Conservation (phyloP, 208 protist species). For the Acanthamoeba triangularis region DNA sequence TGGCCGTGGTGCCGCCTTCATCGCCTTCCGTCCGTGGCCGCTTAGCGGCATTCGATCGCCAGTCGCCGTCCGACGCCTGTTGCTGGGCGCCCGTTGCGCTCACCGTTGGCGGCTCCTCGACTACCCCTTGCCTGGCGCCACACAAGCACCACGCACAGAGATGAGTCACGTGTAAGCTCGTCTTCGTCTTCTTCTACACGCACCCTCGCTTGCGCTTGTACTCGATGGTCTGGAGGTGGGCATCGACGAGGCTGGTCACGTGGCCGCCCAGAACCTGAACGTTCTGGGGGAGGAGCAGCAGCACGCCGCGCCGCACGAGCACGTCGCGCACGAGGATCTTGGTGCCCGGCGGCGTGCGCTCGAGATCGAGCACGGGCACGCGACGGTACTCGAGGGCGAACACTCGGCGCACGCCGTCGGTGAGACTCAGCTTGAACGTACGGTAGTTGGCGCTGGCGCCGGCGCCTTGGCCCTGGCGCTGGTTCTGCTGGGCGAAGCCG, state of each 20-base stretch:
- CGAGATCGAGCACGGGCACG: neutral
- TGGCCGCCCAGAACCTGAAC: conserved; percentile 67
- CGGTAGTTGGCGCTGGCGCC: neutral
- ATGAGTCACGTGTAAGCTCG: neutral
- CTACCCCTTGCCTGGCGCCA: neutral
- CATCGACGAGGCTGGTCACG: conserved; percentile 32
- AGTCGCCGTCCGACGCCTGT: too few relatives aligned
- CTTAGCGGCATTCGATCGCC: neutral
- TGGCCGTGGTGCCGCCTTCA: neutral
- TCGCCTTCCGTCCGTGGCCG: neutral
- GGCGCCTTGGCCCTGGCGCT: neutral
- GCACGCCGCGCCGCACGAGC: conserved; percentile 67
- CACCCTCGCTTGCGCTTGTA: conserved; percentile 23
- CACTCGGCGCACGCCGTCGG: conserved; percentile 38
- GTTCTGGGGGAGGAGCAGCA: conserved; percentile 50
- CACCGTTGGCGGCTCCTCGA: neutral
- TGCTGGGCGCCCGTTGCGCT: too few relatives aligned
- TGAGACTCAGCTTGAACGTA: conserved; percentile 71
- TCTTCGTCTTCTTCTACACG: too few relatives aligned
- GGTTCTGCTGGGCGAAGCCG: neutral
- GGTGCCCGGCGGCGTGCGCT: conserved; percentile 52
- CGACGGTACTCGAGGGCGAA: conserved; percentile 52
- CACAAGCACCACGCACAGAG: too few relatives aligned
- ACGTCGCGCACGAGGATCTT: conserved; percentile 53
- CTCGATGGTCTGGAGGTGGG: neutral